Evolutionary conservation across 345 rosid genomes (phyloP), one percentile per base, ranked within the genome.

Genomic region (Melastoma malabathricum): DNA sequence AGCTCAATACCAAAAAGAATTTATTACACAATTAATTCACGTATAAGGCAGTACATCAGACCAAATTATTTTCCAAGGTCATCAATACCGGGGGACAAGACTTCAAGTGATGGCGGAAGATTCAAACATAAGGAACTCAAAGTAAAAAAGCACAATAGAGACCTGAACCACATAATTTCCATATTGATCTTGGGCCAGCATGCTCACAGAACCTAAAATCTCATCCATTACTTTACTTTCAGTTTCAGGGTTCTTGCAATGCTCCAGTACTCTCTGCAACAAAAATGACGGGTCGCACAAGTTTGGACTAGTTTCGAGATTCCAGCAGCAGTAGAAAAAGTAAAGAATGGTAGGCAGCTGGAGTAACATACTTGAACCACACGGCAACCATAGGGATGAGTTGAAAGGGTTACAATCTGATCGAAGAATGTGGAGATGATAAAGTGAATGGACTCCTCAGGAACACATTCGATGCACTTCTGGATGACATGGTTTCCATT

Each of bases 401-500:
- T 76, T 20, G 90, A 81, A 65, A 86, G 90, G 13, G 69, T 64
- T 44, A 78, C 81, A 53, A 82, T 88, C 56, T 80, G 77, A 51
- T 80, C 81, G 45, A 65, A 61, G 54, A 86, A 82, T 18, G 85
- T 72, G 46, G 77, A 66, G 50, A 85, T 58, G 58, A 85, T 72
- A 55, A 82, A 79, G 16, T 62, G 73, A 63, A 82, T 76, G 61
- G 72, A 74, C 50, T 77, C 82, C 51, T 75, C 56, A 0, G 81
- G 78, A 57, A 85, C 49, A 43, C 73, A 52, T 69, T 82, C 95
- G 5, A 85, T 77, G 71, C 90, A 85, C 73, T 85, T 85, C 59
- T 85, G 95, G 50, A 85, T 77, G 45, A 85, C 95, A 60, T 85
- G 90, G 70, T 85, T 85, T 31, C 95, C 95, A 56, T 85, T 85